Base-by-base conservation (phyloP, 75 land plant species). In the Selaginella moellendorffii region DNA sequence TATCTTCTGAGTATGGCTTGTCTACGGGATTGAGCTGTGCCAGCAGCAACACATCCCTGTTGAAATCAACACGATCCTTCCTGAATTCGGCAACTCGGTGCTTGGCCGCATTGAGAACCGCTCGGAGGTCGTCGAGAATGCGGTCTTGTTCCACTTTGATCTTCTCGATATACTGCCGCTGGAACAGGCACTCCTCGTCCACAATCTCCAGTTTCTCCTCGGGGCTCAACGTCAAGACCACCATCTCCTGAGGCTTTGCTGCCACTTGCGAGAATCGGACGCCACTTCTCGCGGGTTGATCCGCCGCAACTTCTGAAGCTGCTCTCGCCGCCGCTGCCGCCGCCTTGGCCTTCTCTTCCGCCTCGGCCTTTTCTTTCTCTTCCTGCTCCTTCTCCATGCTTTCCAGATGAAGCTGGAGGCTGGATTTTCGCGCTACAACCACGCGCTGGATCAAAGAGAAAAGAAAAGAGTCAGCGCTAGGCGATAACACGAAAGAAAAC, bases 191-290 rank as follows among this genome's bases (percentile, higher is more conserved):
- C 60, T 75, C 72, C 1, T 36, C 58, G 22, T 54, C 64, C 18
- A 68, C 77, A 59, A 75, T 70, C 31, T 75, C 77, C 61, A 36
- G 26, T 62, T 71, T 70, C 62, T 75, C 77, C 58, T 75, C 77
- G 23, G 54, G 17, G 64, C 67, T 75, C 63, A 75, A 30, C 46
- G 46, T 5, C 46, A 5, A 5, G 0, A 54, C 46, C 52, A 54
- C 22, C 24, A 42, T 22, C 17, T 28, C 18, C 24, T 59, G 28
- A 23, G 69, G 68, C 0, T 64, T 17, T 20, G 29, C 24, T 19
- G 62, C 62, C n/a, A n/a, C n/a, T n/a, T n/a, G n/a, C n/a, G n/a
- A n/a, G n/a, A n/a, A n/a, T n/a, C n/a, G n/a, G n/a, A n/a, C n/a
- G n/a, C n/a, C n/a, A n/a, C n/a, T n/a, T n/a, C n/a, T n/a, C n/a